phyloP scores from a whole-genome alignment of 2,329 filamentous ascomycete species.

The Polytolypa hystricis region DNA sequence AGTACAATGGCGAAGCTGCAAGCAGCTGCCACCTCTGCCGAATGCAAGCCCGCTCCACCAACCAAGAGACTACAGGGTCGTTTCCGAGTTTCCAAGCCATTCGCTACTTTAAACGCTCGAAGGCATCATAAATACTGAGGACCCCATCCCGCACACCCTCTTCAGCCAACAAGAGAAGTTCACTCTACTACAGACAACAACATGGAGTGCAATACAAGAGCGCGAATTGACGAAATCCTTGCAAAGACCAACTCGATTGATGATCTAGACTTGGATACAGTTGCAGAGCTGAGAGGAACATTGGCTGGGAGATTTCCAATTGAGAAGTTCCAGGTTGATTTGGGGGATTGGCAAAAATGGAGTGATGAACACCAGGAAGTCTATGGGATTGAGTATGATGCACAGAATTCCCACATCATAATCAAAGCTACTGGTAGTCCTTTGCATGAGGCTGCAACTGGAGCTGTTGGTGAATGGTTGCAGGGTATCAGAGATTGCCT shows the following conservation, averaged over 20 bases:
- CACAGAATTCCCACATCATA: slow-evolving; percentile 5
- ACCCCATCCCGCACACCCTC: slow-evolving; percentile 3
- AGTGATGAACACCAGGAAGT: slow-evolving; percentile 7
- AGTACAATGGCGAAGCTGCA: slow-evolving; percentile 6
- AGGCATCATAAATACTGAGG: slow-evolving; percentile 3
- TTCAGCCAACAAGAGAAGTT: slow-evolving; percentile 3
- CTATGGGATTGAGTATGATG: slow-evolving; percentile 7
- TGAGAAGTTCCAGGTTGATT: slow-evolving; percentile 7
- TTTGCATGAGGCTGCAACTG: slow-evolving; percentile 6
- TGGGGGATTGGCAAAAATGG: slow-evolving; percentile 8
- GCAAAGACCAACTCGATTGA: slow-evolving; percentile 8
- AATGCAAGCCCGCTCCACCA: slow-evolving; percentile 5
- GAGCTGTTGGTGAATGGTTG: slow-evolving; percentile 5
- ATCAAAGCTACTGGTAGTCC: slow-evolving; percentile 7
- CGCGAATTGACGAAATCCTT: slow-evolving; percentile 7
- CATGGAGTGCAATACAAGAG: slow-evolving; percentile 7
- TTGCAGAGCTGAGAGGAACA: slow-evolving; percentile 7
- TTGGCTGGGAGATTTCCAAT: slow-evolving; percentile 9
- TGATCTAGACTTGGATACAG: slow-evolving; percentile 8
- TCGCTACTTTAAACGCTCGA: slow-evolving; percentile 2
- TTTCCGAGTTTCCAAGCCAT: slow-evolving; percentile 6
- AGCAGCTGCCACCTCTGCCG: slow-evolving; percentile 2
- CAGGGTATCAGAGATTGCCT: slow-evolving; percentile 2
- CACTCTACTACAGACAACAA: slow-evolving; percentile 1
- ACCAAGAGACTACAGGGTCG: slow-evolving; percentile 4